These are phyloP conservation scores for Saccharum spontaneum DNA, from an alignment of 176 grass and related monocot species.

Conservation along the genomic window DNA sequence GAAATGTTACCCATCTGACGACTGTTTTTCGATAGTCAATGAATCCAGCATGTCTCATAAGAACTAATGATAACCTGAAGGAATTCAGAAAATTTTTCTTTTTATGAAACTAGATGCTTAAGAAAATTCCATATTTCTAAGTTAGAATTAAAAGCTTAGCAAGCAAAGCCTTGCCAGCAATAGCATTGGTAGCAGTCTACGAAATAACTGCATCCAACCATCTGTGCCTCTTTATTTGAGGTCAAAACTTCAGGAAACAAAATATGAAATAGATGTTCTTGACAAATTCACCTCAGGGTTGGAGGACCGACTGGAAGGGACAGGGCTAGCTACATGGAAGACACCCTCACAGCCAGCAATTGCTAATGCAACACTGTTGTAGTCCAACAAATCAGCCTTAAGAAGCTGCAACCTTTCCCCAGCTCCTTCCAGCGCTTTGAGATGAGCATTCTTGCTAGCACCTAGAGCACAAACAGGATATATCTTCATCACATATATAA, in stretches of 20 bases:
- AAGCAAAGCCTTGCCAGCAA: neutral
- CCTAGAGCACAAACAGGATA: constrained; percentile 35
- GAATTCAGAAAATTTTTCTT: neutral
- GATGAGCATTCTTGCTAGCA: constrained; percentile 66
- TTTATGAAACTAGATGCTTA: neutral
- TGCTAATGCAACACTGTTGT: constrained; percentile 35
- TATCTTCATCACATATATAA: neutral
- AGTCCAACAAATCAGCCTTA: constrained; percentile 70
- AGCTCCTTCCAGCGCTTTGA: constrained; percentile 53
- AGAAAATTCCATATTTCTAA: neutral
- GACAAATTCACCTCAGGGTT: constrained; percentile 62
- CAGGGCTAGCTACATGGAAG: constrained; percentile 83
- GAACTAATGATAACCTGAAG: neutral
- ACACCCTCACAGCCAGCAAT: constrained; percentile 63
- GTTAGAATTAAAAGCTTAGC: neutral
- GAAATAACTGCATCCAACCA: neutral
- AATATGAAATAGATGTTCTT: neutral
- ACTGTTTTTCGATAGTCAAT: neutral
- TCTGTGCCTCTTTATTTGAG: neutral
- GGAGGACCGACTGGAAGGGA: constrained; percentile 43
- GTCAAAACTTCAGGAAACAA: neutral
- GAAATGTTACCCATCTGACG: neutral
- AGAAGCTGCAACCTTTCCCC: constrained; percentile 58
- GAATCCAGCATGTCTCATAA: neutral
- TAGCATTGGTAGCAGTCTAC: neutral